Evolutionary conservation across 305 asterid species (phyloP).

Genomic region (Solanum hybrid): DNA sequence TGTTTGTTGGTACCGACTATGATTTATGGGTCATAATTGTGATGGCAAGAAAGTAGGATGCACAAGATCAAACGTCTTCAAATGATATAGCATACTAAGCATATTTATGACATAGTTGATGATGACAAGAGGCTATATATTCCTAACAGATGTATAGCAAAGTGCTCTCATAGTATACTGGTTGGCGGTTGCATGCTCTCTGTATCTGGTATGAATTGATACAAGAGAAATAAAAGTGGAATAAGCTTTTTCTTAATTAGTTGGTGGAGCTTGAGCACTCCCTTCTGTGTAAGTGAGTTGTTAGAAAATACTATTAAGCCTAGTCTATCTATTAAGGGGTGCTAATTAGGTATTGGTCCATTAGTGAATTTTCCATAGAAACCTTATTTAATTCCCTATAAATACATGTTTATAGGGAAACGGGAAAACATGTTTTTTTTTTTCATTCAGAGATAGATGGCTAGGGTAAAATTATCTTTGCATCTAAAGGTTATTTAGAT

Average conservation of each 20-base stretch:
- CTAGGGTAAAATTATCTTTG: neutral
- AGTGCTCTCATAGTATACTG: neutral
- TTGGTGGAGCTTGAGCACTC: neutral
- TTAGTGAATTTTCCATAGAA: neutral
- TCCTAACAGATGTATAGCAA: neutral
- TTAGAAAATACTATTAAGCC: neutral
- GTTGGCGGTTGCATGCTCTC: neutral
- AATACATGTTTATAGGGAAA: neutral
- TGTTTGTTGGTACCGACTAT: neutral
- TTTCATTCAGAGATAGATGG: neutral
- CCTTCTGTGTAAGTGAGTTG: neutral
- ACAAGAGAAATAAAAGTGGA: neutral
- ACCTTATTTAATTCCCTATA: neutral
- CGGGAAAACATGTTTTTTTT: neutral
- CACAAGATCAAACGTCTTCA: neutral
- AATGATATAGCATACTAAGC: neutral
- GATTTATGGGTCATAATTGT: neutral
- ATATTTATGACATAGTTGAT: neutral
- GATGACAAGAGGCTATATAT: neutral
- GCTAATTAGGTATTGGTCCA: neutral
- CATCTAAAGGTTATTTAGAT: neutral
- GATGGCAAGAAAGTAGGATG: neutral
- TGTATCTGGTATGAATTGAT: neutral
- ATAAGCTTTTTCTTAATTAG: neutral
- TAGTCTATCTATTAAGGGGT: neutral